Evolutionary conservation across 2,329 filamentous ascomycete species (phyloP), one percentile per base, ranked within the genome.

Genomic region (Apiospora pterosperma): DNA sequence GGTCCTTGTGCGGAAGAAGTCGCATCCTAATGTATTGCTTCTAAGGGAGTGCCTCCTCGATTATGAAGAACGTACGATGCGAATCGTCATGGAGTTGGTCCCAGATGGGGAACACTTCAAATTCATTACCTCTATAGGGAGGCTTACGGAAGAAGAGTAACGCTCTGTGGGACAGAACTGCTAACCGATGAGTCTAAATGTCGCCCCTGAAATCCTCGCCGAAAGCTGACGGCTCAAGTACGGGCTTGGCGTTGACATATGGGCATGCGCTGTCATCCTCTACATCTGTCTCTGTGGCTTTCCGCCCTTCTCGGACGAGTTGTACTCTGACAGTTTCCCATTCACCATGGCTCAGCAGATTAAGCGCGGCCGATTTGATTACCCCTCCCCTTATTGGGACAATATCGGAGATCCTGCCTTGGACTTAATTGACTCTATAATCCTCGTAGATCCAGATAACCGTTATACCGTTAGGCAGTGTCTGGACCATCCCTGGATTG

Each of bases 241-340:
- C 63, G 96, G 95, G 16, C 91, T 93, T 62, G 89, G 88, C 72
- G 92, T 93, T 10, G 96, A 99, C 72, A 91, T 97, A 60, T 99
- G 96, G 96, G 97, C 93, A 75, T 88, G 93, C 76, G 93, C 93
- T 1, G 90, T 97, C 59, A 94, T 97, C 64, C 80, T 99, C 0
- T 99, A 91, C 75, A 94, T 93, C 14, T 89, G 97, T 80, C 83
- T 99, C 28, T 91, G 91, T 31, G 93, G 38, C 10, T 41, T 41
- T 41, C 38, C 38, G 11, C 19, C 38, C 10, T 41, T 41, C 38
- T 41, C 38, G 10, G 38, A 41, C 38, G 38, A 41, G 38, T 19
- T 41, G 11, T 41, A 41, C 38, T 41, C 38, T 19, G 19, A 10
- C 38, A 41, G 19, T 41, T 41, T 41, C 38, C 38, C 38, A 11